Conservation (phyloP, 305 asterid genomes). For the Fraxinus velutina region DNA sequence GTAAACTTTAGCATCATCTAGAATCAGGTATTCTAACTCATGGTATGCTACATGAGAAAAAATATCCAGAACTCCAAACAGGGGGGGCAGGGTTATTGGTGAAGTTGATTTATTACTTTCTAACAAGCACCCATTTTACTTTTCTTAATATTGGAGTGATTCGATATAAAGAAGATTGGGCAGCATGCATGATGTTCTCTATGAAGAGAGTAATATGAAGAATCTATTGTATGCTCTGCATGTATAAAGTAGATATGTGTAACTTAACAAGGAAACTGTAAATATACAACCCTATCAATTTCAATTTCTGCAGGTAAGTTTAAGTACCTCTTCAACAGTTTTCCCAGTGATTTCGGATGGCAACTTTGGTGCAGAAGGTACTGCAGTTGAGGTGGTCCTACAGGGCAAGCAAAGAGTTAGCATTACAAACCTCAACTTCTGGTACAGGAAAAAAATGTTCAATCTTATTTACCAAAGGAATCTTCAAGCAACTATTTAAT, state of each 20-base stretch:
- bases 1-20: constrained; percentile 7
- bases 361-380: constrained; percentile 59
- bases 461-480: not conserved
- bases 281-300: constrained; percentile 4
- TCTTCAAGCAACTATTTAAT: constrained; percentile 2
- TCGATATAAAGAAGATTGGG: not conserved
- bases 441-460: not conserved
- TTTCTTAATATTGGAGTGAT: not conserved
- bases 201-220: not conserved
- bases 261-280: not conserved
- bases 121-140: not conserved
- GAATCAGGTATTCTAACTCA: constrained; percentile 3
- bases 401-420: constrained; percentile 31
- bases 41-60: not conserved
- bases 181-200: not conserved
- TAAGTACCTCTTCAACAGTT: constrained; percentile 91
- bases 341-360: constrained; percentile 94
- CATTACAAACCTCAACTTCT: constrained; percentile 4
- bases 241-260: not conserved
- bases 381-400: constrained; percentile 55
- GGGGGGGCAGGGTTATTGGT: not conserved
- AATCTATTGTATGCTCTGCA: not conserved
- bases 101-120: not conserved
- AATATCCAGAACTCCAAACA: not conserved
- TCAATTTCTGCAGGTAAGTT: constrained; percentile 8